Conservation (phyloP, 345 rosid species). For the Ailanthus altissimus region DNA sequence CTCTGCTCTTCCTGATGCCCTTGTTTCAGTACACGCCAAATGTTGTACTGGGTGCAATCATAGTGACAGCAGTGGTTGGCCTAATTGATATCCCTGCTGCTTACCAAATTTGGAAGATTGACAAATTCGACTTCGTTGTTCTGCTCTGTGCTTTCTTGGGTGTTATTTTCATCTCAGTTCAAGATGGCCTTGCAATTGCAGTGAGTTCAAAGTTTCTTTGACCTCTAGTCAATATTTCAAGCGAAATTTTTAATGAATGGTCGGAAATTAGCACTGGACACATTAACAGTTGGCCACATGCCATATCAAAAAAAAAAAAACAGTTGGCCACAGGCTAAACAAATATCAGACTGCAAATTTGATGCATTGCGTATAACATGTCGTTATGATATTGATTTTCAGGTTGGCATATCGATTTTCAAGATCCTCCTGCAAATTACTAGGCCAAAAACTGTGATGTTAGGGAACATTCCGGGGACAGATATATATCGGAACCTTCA, state of each 20-base stretch:
- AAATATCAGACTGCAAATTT: not conserved
- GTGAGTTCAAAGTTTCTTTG: conserved; percentile 42
- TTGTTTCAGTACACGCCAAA: conserved; percentile 94
- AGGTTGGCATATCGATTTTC: conserved; percentile 84
- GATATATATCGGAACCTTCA: conserved; percentile 62
- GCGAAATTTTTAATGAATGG: not conserved
- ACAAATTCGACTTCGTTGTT: conserved; percentile 87
- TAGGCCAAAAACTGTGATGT: conserved; percentile 72
- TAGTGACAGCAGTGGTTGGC: conserved; percentile 86
- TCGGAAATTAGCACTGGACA: not conserved
- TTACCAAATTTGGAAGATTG: conserved; percentile 72
- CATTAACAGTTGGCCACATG: no score
- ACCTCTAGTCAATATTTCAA: not conserved
- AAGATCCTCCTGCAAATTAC: conserved; percentile 82
- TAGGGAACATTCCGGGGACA: conserved; percentile 85
- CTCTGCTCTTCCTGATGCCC: conserved; percentile 91
- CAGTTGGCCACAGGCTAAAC: not conserved
- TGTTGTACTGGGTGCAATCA: conserved; percentile 86
- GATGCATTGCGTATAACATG: not conserved
- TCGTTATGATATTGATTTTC: conserved; percentile 6
- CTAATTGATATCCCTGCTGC: conserved; percentile 92
- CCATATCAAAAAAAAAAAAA: no score
- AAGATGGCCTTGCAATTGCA: conserved; percentile 82
- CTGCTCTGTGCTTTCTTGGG: conserved; percentile 82
- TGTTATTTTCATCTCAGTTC: conserved; percentile 80